Evolutionary conservation across 495 filamentous ascomycete species (phyloP).

Genomic region (Neurospora sp.): DNA sequence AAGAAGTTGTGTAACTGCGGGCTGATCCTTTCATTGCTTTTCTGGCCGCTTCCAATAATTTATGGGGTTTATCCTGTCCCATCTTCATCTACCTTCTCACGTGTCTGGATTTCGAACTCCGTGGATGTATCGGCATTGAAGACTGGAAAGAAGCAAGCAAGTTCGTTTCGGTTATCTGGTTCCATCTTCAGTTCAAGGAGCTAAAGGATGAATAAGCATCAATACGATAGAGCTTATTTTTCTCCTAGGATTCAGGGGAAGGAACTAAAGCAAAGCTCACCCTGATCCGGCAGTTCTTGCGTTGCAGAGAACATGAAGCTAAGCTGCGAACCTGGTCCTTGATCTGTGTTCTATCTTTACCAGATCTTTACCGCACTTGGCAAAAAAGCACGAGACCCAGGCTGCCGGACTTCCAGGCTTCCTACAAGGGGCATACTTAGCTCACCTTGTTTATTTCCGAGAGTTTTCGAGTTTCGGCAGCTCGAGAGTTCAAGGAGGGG

Average conservation of each 20-base stretch:
- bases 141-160: neutral
- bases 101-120: neutral
- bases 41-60: too few species aligned
- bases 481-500: neutral
- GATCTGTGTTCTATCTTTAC: neutral
- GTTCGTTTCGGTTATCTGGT: neutral
- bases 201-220: too few species aligned
- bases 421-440: too few species aligned
- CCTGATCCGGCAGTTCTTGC: neutral
- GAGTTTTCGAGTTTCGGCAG: too few species aligned
- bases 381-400: neutral
- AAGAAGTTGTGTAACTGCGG: neutral
- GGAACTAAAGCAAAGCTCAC: neutral
- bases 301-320: neutral
- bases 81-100: neutral
- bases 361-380: neutral
- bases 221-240: too few species aligned
- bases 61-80: neutral
- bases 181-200: neutral
- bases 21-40: too few species aligned
- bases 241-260: neutral
- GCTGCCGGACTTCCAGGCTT: neutral
- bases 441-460: neutral
- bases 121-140: neutral
- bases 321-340: neutral